Conservation (phyloP, 495 filamentous ascomycete genomes). For the Penicillium egyptiacum region DNA sequence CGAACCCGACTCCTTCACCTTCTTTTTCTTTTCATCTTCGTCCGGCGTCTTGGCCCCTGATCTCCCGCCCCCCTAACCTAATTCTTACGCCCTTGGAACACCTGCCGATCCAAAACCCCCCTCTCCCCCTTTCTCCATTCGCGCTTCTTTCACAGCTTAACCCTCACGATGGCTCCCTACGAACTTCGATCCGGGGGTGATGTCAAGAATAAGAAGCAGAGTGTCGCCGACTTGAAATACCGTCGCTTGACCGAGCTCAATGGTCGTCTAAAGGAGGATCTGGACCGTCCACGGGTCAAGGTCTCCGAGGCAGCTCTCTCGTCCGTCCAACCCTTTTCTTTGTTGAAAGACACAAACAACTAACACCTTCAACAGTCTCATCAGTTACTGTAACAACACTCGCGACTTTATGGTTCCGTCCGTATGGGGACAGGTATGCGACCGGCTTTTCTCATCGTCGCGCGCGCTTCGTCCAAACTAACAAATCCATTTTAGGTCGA, state of each 20-base stretch:
- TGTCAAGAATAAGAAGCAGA: constrained; percentile 97
- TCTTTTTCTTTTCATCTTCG: constrained; percentile 24
- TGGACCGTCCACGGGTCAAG: constrained; percentile 90
- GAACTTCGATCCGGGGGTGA: constrained; percentile 59
- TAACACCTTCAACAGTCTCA: constrained; percentile 61
- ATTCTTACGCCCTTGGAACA: constrained; percentile 14
- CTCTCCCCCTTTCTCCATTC: constrained; percentile 13
- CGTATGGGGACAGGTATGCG: constrained; percentile 85
- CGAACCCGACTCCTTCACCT: constrained; percentile 18
- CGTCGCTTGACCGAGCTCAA: constrained; percentile 95
- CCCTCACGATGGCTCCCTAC: constrained; percentile 50
- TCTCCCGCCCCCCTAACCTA: constrained; percentile 12
- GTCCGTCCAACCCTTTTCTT: constrained; percentile 52
- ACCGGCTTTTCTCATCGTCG: constrained; percentile 13
- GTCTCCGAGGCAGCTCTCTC: constrained; percentile 92
- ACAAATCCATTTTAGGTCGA: constrained; percentile 57
- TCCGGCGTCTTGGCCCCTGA: constrained; percentile 11
- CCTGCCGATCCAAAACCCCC: constrained; percentile 15
- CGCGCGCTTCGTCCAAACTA: constrained; percentile 22
- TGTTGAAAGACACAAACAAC: not conserved
- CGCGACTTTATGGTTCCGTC: constrained; percentile 99
- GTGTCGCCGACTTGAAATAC: constrained; percentile 96
- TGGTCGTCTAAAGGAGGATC: constrained; percentile 86
- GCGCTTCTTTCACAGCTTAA: constrained; percentile 9
- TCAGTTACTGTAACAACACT: constrained; percentile 93